Conservation (phyloP, 495 filamentous ascomycete genomes). For the Penicillium subrubescens region DNA sequence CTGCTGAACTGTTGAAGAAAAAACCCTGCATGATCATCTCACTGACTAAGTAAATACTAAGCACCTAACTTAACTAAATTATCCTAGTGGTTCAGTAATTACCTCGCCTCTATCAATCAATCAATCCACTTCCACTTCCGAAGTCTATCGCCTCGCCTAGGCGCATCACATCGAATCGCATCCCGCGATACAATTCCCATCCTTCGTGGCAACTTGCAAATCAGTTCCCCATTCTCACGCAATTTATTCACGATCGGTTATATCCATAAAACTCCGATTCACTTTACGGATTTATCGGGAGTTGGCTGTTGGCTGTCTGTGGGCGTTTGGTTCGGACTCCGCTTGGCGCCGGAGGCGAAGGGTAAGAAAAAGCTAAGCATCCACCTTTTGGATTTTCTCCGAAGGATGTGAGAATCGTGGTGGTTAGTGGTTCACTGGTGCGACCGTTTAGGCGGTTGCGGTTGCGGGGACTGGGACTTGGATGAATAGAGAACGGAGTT, state of each 20-base stretch:
- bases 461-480: neutral
- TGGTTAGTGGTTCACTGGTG: neutral
- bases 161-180: too few species aligned
- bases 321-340: constrained; percentile 11
- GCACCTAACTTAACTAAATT: too few species aligned
- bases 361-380: constrained; percentile 11
- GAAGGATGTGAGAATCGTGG: neutral
- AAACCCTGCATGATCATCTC: neutral
- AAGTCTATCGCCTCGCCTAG: too few species aligned
- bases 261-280: neutral
- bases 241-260: neutral
- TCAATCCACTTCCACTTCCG: too few species aligned
- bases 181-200: neutral
- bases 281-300: neutral
- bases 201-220: neutral
- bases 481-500: neutral
- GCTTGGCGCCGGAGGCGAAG: constrained; percentile 17
- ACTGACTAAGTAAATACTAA: neutral
- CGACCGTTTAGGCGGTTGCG: neutral
- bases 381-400: neutral
- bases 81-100: too few species aligned
- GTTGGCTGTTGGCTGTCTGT: neutral
- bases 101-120: neutral
- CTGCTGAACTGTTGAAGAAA: neutral
- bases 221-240: neutral